These are phyloP conservation scores for Pseudogymnoascus verrucosus DNA, from an alignment of 2,329 filamentous ascomycete genomes.

Conservation along the genomic window DNA sequence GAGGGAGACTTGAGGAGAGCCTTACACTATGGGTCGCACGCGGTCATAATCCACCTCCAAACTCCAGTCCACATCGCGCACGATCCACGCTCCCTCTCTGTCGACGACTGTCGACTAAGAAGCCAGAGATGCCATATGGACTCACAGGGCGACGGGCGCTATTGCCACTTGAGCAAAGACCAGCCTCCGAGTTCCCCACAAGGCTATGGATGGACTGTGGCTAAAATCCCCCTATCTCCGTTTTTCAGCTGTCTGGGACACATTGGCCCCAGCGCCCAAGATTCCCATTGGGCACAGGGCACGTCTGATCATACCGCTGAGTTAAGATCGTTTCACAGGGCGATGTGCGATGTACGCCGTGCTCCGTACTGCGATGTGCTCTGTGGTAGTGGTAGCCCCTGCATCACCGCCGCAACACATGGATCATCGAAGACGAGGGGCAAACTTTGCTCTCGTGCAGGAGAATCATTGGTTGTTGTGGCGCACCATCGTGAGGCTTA, in stretches of 20 bases:
- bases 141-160: background rate
- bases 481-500: conserved; percentile 3
- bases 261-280: background rate
- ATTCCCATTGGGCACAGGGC: background rate
- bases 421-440: background rate
- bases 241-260: conserved; percentile 4
- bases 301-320: background rate
- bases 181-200: background rate
- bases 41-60: background rate
- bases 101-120: background rate
- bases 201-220: background rate
- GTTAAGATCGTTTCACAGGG: conserved; percentile 6
- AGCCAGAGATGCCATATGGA: background rate
- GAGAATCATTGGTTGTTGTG: conserved; percentile 1
- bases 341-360: background rate
- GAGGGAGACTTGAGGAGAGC: background rate
- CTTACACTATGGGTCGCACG: background rate
- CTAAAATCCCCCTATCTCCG: background rate
- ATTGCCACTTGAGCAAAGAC: background rate
- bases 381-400: background rate
- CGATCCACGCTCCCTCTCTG: background rate
- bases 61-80: background rate
- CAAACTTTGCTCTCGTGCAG: conserved; percentile 6
- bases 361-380: background rate
- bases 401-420: conserved; percentile 4